A percentile compares a stretch with the other conserved stretches of the same genome.
Conservation (phyloP, 805 yeast genomes). For the Soucietia sequanensis region DNA sequence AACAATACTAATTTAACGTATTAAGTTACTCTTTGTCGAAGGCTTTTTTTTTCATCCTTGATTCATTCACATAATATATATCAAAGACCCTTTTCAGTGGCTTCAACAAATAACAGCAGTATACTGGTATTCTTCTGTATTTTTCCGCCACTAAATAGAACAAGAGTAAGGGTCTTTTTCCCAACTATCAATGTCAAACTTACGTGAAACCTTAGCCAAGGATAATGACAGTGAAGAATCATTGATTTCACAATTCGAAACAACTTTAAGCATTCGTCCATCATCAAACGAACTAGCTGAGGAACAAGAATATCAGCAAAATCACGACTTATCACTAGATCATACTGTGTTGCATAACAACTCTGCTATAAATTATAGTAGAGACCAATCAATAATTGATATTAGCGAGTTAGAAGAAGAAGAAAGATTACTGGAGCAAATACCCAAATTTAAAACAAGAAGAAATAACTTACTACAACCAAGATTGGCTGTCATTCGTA, state of each 20-base stretch:
- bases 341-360: slow-evolving; percentile 32
- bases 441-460: slow-evolving; percentile 35
- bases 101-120: too few relatives aligned
- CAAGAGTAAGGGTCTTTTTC: too few relatives aligned
- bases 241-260: slow-evolving; percentile 42
- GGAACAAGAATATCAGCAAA: slow-evolving; percentile 17
- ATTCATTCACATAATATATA: too few relatives aligned
- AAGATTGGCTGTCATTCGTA: slow-evolving; percentile 12
- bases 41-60: too few relatives aligned
- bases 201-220: slow-evolving; percentile 10
- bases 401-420: slow-evolving; percentile 35
- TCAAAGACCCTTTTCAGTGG: too few relatives aligned
- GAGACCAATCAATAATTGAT: slow-evolving; percentile 32
- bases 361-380: slow-evolving; percentile 24
- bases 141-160: too few relatives aligned
- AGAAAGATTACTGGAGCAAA: slow-evolving; percentile 33
- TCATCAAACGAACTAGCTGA: slow-evolving; percentile 33
- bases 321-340: slow-evolving; percentile 37
- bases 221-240: slow-evolving; percentile 36
- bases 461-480: slow-evolving; percentile 30
- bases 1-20: too few relatives aligned
- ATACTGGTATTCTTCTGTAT: too few relatives aligned
- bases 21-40: too few relatives aligned
- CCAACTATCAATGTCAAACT: slow-evolving; percentile 8
- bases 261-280: slow-evolving; percentile 42